Evolutionary conservation across 805 yeast genomes (phyloP).

Genomic region (Blastobotrys attinorum): DNA sequence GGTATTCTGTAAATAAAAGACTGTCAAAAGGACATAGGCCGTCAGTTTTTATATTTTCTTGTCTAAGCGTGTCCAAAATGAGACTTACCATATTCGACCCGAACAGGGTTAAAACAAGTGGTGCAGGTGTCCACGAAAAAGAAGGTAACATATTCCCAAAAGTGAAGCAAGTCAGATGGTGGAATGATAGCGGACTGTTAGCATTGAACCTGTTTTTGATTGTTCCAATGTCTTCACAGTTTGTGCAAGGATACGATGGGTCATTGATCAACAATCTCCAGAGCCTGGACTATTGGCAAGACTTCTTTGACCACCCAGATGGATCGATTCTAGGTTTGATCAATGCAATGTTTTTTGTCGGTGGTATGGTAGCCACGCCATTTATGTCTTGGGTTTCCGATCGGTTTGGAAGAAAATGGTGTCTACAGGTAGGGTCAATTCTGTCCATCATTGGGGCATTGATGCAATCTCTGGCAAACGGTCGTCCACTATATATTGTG

Average conservation of each 20-base stretch:
- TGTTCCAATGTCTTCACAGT: conserved; percentile 9
- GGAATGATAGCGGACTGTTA: conserved; percentile 8
- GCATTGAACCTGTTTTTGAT: conserved; percentile 12
- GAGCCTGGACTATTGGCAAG: conserved; percentile 19
- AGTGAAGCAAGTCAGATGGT: conserved; percentile 4
- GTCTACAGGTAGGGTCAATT: conserved; percentile 50
- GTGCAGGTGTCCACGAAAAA: too few relatives aligned
- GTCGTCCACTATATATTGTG: conserved; percentile 47
- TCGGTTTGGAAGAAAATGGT: conserved; percentile 57
- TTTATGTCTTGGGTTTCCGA: conserved; percentile 55
- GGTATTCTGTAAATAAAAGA: too few relatives aligned
- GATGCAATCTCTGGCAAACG: conserved; percentile 51
- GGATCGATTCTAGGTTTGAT: conserved; percentile 12
- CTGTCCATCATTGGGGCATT: conserved; percentile 64
- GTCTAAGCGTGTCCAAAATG: too few relatives aligned
- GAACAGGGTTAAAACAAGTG: too few relatives aligned
- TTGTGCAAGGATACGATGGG: conserved; percentile 16
- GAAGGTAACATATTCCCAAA: too few relatives aligned
- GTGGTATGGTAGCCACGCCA: conserved; percentile 64
- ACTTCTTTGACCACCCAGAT: conserved; percentile 11
- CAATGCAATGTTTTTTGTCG: conserved; percentile 31
- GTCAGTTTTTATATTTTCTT: too few relatives aligned
- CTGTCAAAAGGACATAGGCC: too few relatives aligned
- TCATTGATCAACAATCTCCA: conserved; percentile 14
- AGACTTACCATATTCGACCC: too few relatives aligned